Base-by-base conservation (phyloP, 331 rosid species). In the Arachis monticola region DNA sequence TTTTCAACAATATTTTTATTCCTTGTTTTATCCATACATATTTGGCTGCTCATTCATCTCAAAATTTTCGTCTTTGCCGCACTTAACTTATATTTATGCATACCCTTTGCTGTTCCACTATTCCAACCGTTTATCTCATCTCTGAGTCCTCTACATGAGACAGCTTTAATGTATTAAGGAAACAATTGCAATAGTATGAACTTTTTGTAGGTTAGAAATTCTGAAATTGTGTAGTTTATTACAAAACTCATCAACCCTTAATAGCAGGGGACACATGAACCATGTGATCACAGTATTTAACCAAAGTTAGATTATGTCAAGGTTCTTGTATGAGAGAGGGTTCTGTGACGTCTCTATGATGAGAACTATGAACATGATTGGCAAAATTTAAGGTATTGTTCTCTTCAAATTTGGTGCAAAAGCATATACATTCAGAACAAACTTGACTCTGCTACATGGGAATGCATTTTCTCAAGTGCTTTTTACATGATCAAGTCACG, bases 141-240 rank as follows among this genome's bases (percentile, higher is more conserved):
- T n/a, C n/a, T n/a, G n/a, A n/a, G n/a, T n/a, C n/a, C n/a, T n/a
- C n/a, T n/a, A n/a, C n/a, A n/a, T n/a, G n/a, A n/a, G n/a, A n/a
- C n/a, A n/a, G n/a, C n/a, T n/a, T n/a, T n/a, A n/a, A n/a, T n/a
- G n/a, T n/a, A n/a, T n/a, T n/a, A n/a, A n/a, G n/a, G n/a, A n/a
- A n/a, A n/a, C n/a, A n/a, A n/a, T n/a, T n/a, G n/a, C n/a, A n/a
- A n/a, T n/a, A n/a, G n/a, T n/a, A n/a, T n/a, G n/a, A n/a, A n/a
- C n/a, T n/a, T n/a, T n/a, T n/a, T n/a, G n/a, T n/a, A n/a, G n/a
- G 40, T 22, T 7, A 59, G 65, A 31, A 40, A 62, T 62, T 62
- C 48, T 13, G 47, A 60, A 40, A 62, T 62, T 62, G 67, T 13
- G 47, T 7, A 41, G 52, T 32, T 8, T 13, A 12, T 13, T 63